A percentile compares a stretch with the other conserved stretches of the same genome.
These are phyloP conservation scores for Thalassiosira mediterranea DNA, from an alignment of 352 stramenopile genomes.

Conservation along the genomic window DNA sequence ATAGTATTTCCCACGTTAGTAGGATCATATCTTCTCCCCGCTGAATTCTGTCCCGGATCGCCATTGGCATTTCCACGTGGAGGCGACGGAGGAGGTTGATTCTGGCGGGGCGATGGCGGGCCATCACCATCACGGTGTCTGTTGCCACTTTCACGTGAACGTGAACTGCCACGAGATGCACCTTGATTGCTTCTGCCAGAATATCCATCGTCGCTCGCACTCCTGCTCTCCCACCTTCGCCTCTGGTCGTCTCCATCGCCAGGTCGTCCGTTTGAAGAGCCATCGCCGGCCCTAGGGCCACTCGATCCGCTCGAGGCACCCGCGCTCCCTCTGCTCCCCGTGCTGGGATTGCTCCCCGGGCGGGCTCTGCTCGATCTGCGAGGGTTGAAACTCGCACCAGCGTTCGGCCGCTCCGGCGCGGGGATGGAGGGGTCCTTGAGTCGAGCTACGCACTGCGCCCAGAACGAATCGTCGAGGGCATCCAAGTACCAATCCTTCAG, in stretches of 20 bases:
- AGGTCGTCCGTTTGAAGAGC: too few species aligned
- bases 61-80: background rate
- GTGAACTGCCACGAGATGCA: background rate
- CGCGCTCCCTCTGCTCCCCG: background rate
- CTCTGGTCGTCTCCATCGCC: too few species aligned
- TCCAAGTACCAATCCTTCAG: conserved; percentile 2
- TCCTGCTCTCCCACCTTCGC: too few species aligned
- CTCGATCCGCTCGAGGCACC: background rate
- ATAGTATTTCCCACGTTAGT: background rate
- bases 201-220: too few species aligned
- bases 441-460: background rate
- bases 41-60: background rate
- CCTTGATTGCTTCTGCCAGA: background rate
- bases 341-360: background rate
- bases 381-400: background rate
- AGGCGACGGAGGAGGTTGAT: background rate
- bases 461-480: background rate
- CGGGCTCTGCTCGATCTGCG: background rate
- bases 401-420: background rate
- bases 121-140: background rate
- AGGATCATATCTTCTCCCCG: too few species aligned
- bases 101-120: background rate
- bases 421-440: background rate
- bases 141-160: background rate
- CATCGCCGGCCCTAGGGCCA: too few species aligned